Conservation (phyloP, 2,329 filamentous ascomycete species). For the Aspergillus transmontanensis region DNA sequence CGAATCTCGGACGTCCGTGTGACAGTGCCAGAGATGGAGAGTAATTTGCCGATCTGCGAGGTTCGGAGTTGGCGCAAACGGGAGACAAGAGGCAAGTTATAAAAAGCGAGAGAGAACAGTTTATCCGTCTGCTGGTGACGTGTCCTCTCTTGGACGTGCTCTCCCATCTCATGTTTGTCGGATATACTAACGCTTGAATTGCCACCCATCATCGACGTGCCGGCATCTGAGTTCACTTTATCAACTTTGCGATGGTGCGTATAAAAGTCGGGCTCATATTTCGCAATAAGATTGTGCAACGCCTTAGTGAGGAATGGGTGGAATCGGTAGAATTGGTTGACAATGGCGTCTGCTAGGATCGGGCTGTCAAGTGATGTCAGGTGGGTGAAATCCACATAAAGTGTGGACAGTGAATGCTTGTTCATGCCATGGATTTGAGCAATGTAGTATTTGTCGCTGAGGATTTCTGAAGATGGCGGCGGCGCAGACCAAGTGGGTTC, state of each 20-base stretch:
- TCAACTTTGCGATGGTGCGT: slow-evolving; percentile 85
- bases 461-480: slow-evolving; percentile 57
- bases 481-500: slow-evolving; percentile 57
- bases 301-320: slow-evolving; percentile 86
- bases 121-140: slow-evolving; percentile 96
- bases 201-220: slow-evolving; percentile 62
- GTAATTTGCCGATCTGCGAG: slow-evolving; percentile 84
- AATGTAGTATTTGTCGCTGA: slow-evolving; percentile 66
- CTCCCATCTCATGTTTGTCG: slow-evolving; percentile 57
- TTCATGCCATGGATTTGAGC: slow-evolving; percentile 66
- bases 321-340: slow-evolving; percentile 92
- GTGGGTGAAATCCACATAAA: slow-evolving; percentile 74
- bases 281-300: slow-evolving; percentile 89
- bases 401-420: slow-evolving; percentile 63
- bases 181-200: slow-evolving; percentile 59
- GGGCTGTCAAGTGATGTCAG: slow-evolving; percentile 75
- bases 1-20: slow-evolving; percentile 96
- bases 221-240: slow-evolving; percentile 66
- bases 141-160: slow-evolving; percentile 67
- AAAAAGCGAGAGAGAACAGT: slow-evolving; percentile 89
- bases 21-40: slow-evolving; percentile 95
- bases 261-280: slow-evolving; percentile 93
- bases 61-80: slow-evolving; percentile 84
- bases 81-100: slow-evolving; percentile 86
- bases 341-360: slow-evolving; percentile 80